These are phyloP conservation scores for Sugiyamaella novakii DNA, from an alignment of 1,139 yeast genomes.

Conservation along the genomic window DNA sequence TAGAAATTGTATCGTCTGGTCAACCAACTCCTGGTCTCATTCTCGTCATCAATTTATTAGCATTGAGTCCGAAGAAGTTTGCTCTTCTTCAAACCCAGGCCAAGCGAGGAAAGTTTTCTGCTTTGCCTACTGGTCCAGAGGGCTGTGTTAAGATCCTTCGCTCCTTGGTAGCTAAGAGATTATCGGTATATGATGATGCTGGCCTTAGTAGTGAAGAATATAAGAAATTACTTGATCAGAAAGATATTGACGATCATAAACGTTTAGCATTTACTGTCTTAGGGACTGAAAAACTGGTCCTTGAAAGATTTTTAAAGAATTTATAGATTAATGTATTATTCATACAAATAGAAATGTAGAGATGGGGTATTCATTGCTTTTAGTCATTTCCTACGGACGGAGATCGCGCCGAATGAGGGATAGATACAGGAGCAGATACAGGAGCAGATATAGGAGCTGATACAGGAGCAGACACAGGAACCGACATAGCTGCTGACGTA, in stretches of 20 bases:
- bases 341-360: too few species aligned
- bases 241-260: slow-evolving; percentile 23
- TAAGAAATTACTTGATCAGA: slow-evolving; percentile 27
- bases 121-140: slow-evolving; percentile 24
- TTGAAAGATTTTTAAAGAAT: slow-evolving; percentile 30
- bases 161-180: slow-evolving; percentile 31
- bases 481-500: too few species aligned
- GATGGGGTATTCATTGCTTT: too few species aligned
- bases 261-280: slow-evolving; percentile 34
- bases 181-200: slow-evolving; percentile 38
- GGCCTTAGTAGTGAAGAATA: slow-evolving; percentile 36
- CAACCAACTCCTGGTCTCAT: slow-evolving; percentile 46
- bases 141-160: slow-evolving; percentile 27
- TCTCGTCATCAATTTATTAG: slow-evolving; percentile 44
- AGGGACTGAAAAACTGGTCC: slow-evolving; percentile 41
- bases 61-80: slow-evolving; percentile 35
- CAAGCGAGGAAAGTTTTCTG: slow-evolving; percentile 27
- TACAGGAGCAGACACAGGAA: too few species aligned
- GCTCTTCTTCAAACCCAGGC: slow-evolving; percentile 29
- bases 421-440: neutral
- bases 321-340: slow-evolving; percentile 1
- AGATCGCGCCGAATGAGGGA: neutral
- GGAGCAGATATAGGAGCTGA: neutral
- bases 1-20: slow-evolving; percentile 43
- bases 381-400: too few species aligned